Conservation (phyloP, 306 rosid genomes). For the Citrullus colocynthis region DNA sequence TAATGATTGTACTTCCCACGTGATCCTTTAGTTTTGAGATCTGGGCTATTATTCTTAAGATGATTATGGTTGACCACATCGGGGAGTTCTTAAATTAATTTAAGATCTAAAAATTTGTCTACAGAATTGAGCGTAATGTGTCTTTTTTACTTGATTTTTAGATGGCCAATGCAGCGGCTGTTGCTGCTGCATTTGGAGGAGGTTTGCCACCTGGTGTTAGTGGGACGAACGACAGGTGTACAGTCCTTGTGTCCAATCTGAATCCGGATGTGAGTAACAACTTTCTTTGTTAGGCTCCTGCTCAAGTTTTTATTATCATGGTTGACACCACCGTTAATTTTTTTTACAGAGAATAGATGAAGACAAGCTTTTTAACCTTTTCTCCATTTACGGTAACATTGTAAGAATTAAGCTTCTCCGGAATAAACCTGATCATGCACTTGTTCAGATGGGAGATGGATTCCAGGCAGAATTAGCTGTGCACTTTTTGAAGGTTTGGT, state of each 20-base stretch:
- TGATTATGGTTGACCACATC: background rate
- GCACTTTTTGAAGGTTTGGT: constrained; percentile 80
- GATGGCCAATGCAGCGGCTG: constrained; percentile 88
- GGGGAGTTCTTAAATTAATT: background rate
- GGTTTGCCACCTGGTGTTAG: constrained; percentile 95
- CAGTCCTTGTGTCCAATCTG: constrained; percentile 80
- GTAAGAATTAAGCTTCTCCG: constrained; percentile 88
- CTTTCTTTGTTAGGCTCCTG: background rate
- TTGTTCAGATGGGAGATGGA: constrained; percentile 97
- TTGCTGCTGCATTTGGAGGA: constrained; percentile 90
- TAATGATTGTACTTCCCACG: background rate
- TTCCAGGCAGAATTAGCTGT: constrained; percentile 97
- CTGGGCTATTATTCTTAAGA: constrained; percentile 1
- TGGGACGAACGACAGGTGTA: constrained; percentile 96
- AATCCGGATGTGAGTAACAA: constrained; percentile 70
- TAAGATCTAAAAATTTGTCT: background rate
- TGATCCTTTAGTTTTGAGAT: background rate
- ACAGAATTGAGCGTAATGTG: background rate
- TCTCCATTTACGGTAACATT: constrained; percentile 95
- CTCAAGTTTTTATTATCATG: constrained; percentile 3
- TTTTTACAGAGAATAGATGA: constrained; percentile 74
- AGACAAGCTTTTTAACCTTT: constrained; percentile 92
- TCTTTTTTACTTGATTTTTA: constrained; percentile 19
- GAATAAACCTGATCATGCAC: constrained; percentile 96
- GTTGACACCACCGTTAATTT: constrained; percentile 7